These are phyloP conservation scores for Francoa sonchifolia DNA, from an alignment of 441 rosid genomes.

Conservation along the genomic window DNA sequence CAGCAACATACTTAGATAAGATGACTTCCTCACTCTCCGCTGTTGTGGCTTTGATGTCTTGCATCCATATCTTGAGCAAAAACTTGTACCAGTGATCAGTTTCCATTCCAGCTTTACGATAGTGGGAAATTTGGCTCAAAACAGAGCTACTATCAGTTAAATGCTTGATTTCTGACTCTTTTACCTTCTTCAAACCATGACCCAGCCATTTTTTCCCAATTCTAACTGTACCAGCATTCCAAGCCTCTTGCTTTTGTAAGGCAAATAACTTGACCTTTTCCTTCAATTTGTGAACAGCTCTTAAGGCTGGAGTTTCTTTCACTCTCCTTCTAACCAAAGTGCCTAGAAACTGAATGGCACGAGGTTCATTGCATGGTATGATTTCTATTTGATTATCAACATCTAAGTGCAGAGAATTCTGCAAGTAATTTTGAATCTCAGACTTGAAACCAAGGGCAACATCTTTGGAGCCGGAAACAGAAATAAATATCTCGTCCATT, in stretches of 20 bases:
- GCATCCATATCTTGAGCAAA: slow-evolving; percentile 72
- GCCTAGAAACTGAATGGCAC: slow-evolving; percentile 58
- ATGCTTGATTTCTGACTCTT: slow-evolving; percentile 84
- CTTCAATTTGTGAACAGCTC: slow-evolving; percentile 78
- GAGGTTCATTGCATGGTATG: slow-evolving; percentile 31
- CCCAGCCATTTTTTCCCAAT: slow-evolving; percentile 89
- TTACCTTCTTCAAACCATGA: slow-evolving; percentile 83
- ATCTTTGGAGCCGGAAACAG: slow-evolving; percentile 56
- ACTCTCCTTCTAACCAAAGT: slow-evolving; percentile 41
- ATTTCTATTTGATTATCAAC: slow-evolving; percentile 33
- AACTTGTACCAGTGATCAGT: slow-evolving; percentile 91
- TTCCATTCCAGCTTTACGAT: slow-evolving; percentile 81
- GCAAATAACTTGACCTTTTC: slow-evolving; percentile 65
- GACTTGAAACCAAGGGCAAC: slow-evolving; percentile 45
- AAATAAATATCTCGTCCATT: slow-evolving; percentile 81
- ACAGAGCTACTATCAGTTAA: slow-evolving; percentile 54
- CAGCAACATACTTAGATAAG: slow-evolving; percentile 60
- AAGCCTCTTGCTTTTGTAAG: slow-evolving; percentile 67
- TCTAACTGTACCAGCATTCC: slow-evolving; percentile 63
- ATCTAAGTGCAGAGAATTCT: slow-evolving; percentile 34
- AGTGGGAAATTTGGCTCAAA: slow-evolving; percentile 56
- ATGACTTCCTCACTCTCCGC: slow-evolving; percentile 47
- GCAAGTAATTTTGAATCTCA: slow-evolving; percentile 42
- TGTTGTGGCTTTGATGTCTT: slow-evolving; percentile 37
- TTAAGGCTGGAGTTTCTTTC: slow-evolving; percentile 50